A percentile compares a stretch with the other conserved stretches of the same genome.
phyloP scores from a whole-genome alignment of 2,329 filamentous ascomycete species.

The Calonectria crousiana region DNA sequence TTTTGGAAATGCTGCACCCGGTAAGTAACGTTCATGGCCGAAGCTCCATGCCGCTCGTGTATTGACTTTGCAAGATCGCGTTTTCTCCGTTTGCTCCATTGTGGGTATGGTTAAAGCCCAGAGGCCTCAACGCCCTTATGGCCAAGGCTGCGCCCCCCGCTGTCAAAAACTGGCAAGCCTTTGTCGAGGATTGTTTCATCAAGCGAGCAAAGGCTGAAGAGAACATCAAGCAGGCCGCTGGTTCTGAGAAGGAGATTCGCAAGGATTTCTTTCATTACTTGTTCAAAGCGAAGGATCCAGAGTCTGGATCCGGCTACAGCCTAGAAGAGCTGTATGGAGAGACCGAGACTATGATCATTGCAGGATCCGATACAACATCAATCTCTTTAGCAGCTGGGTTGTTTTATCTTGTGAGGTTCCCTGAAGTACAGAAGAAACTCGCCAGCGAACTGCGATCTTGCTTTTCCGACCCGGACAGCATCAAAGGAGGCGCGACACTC shows the following conservation, averaged over 20 bases:
- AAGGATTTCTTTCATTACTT: slow-evolving; percentile 44
- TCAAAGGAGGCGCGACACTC: slow-evolving; percentile 21
- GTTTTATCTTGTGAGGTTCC: slow-evolving; percentile 36
- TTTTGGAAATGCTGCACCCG: slow-evolving; percentile 27
- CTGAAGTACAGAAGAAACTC: slow-evolving; percentile 23
- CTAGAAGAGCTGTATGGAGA: slow-evolving; percentile 40
- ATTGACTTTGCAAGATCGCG: slow-evolving; percentile 26
- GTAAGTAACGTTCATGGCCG: background rate
- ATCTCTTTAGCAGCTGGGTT: slow-evolving; percentile 31
- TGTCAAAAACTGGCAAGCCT: slow-evolving; percentile 32
- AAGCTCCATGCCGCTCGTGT: background rate
- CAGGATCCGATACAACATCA: slow-evolving; percentile 37
- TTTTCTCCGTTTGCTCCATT: slow-evolving; percentile 35
- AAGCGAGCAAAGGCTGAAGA: slow-evolving; percentile 33
- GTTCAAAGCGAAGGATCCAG: slow-evolving; percentile 35
- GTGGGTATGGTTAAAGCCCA: slow-evolving; percentile 43
- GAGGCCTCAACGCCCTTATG: slow-evolving; percentile 37
- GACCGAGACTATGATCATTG: slow-evolving; percentile 39
- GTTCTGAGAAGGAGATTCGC: slow-evolving; percentile 18
- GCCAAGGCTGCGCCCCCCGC: slow-evolving; percentile 30
- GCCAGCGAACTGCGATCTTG: slow-evolving; percentile 21
- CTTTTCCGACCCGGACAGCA: slow-evolving; percentile 26
- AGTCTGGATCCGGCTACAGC: slow-evolving; percentile 41
- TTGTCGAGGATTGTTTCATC: slow-evolving; percentile 35
- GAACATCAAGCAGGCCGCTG: background rate